These are phyloP conservation scores for Tripidium arundinaceum DNA, from an alignment of 202 grass and related monocot species.

Conservation along the genomic window DNA sequence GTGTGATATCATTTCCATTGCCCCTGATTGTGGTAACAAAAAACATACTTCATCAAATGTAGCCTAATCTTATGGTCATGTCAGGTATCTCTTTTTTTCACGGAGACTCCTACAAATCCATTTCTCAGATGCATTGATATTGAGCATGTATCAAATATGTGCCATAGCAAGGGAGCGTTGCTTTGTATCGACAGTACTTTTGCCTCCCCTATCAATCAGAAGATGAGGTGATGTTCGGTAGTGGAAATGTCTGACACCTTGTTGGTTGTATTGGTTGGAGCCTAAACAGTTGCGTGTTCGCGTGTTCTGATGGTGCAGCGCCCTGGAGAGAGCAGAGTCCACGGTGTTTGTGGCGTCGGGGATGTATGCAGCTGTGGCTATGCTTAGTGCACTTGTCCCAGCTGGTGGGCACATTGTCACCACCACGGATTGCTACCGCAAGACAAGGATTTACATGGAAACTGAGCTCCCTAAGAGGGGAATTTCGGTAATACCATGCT, in stretches of 20 bases:
- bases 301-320: slow-evolving; percentile 55
- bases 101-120: slow-evolving; percentile 98
- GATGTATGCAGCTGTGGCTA: slow-evolving; percentile 92
- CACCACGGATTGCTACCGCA: slow-evolving; percentile 93
- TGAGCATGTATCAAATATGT: slow-evolving; percentile 84
- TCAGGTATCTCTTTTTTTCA: slow-evolving; percentile 97
- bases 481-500: slow-evolving; percentile 60
- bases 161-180: slow-evolving; percentile 88
- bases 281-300: slow-evolving; percentile 18
- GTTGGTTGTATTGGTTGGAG: background rate
- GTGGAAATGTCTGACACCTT: background rate
- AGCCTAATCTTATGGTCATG: slow-evolving; percentile 17
- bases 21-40: background rate
- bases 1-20: background rate
- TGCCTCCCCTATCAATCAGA: slow-evolving; percentile 92
- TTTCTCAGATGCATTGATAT: slow-evolving; percentile 97
- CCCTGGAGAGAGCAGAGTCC: slow-evolving; percentile 90
- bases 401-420: slow-evolving; percentile 86
- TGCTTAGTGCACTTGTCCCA: slow-evolving; percentile 81
- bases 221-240: slow-evolving; percentile 67
- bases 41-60: background rate
- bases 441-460: slow-evolving; percentile 96
- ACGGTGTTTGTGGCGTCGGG: slow-evolving; percentile 96
- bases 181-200: slow-evolving; percentile 99
- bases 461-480: slow-evolving; percentile 94